phyloP scores from a whole-genome alignment of 106 monocot species.

The Hemerocallis citrina region DNA sequence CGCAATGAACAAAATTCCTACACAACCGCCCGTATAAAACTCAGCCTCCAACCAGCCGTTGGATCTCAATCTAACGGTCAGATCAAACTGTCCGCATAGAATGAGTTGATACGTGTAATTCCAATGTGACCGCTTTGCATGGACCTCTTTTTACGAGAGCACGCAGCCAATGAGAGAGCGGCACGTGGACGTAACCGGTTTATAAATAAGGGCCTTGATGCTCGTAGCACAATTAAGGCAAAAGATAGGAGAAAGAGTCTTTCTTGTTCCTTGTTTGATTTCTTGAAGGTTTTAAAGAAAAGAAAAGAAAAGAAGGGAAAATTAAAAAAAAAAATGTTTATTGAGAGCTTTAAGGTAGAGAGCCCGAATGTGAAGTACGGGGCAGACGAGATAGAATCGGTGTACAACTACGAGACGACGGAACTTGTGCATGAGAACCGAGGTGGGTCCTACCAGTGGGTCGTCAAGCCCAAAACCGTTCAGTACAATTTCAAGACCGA shows the following conservation, averaged over 20 bases:
- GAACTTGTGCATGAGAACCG: slow-evolving; percentile 81
- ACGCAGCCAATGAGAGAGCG: not conserved
- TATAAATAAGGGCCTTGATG: not conserved
- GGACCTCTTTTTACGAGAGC: not conserved
- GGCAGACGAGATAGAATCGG: slow-evolving; percentile 46
- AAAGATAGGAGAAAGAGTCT: not conserved
- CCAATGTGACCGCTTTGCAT: not conserved
- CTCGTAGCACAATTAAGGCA: not conserved
- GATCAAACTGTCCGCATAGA: too few relatives aligned
- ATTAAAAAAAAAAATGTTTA: slow-evolving; percentile 45
- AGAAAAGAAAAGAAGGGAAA: not conserved
- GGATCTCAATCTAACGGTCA: too few relatives aligned
- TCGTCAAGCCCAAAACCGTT: slow-evolving; percentile 81
- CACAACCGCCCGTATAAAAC: too few relatives aligned
- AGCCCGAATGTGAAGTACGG: slow-evolving; percentile 79
- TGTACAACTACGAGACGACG: slow-evolving; percentile 88
- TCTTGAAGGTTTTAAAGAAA: too few relatives aligned
- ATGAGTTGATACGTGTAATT: too few relatives aligned
- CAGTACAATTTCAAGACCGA: slow-evolving; percentile 79
- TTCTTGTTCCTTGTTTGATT: too few relatives aligned
- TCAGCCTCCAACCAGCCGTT: too few relatives aligned
- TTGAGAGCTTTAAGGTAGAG: slow-evolving; percentile 79
- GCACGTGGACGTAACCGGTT: not conserved
- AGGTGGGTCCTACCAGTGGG: slow-evolving; percentile 70
- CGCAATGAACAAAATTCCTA: too few relatives aligned